These are phyloP conservation scores for Termitomyces bulborhizus DNA, from an alignment of 768 basidiomycete genomes.

Conservation along the genomic window DNA sequence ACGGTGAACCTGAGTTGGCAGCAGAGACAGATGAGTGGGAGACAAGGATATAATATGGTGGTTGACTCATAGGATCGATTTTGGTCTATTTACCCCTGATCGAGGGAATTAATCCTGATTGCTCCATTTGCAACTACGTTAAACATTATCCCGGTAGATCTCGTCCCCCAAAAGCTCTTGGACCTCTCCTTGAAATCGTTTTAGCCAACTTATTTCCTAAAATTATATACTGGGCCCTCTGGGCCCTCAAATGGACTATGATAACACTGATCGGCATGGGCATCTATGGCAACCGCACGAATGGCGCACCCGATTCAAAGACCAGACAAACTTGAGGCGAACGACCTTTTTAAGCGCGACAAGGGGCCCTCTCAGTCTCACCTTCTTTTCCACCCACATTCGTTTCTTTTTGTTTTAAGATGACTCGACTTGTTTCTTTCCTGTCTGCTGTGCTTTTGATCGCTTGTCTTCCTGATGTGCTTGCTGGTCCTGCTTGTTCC, in stretches of 20 bases:
- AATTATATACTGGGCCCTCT: not conserved
- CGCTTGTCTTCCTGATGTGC: constrained; percentile 26
- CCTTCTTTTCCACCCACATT: constrained; percentile 19
- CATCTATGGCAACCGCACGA: constrained; percentile 16
- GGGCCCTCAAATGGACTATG: constrained; percentile 1
- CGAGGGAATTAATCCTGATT: not conserved
- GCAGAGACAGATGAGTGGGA: constrained; percentile 46
- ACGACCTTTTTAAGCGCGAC: constrained; percentile 3
- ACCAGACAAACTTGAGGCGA: constrained; percentile 3
- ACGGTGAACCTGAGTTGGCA: constrained; percentile 27
- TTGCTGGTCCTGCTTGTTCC: constrained; percentile 43
- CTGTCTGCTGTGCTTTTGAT: constrained; percentile 28
- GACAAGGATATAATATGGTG: constrained; percentile 66
- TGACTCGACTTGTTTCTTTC: constrained; percentile 31
- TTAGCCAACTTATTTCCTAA: not conserved
- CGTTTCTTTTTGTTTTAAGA: constrained; percentile 21
- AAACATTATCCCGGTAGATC: not conserved
- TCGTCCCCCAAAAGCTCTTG: not conserved
- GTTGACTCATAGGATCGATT: constrained; percentile 17
- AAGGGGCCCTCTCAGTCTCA: not conserved
- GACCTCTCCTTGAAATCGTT: not conserved
- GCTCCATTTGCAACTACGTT: not conserved
- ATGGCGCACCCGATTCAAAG: constrained; percentile 5
- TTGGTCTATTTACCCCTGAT: constrained; percentile 5
- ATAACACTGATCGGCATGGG: constrained; percentile 10